phyloP scores from a whole-genome alignment of 1,284 basidiomycete species.

The Sphagnurus paluster region DNA sequence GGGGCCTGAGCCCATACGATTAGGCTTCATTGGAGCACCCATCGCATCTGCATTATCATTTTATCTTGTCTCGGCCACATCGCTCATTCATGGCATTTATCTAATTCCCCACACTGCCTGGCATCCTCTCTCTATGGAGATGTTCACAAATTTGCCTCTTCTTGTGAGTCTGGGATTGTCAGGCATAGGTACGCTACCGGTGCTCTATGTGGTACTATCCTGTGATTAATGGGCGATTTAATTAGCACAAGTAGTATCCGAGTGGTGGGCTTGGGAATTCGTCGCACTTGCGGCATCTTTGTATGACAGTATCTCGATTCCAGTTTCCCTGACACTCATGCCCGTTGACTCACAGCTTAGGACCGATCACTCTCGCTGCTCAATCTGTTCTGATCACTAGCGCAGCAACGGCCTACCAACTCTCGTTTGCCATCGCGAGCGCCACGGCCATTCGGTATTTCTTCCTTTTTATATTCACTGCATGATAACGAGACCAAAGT shows the following conservation, averaged over 20 bases:
- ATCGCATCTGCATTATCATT: constrained; percentile 86
- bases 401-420: constrained; percentile 79
- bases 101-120: constrained; percentile 81
- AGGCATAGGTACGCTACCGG: constrained; percentile 55
- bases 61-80: constrained; percentile 76
- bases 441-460: constrained; percentile 77
- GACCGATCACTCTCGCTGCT: constrained; percentile 61
- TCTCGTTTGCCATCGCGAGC: constrained; percentile 77
- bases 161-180: constrained; percentile 76
- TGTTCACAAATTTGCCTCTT: constrained; percentile 72
- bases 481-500: not conserved
- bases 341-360: constrained; percentile 31
- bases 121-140: constrained; percentile 72
- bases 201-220: not conserved
- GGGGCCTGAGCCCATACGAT: constrained; percentile 73
- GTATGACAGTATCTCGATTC: constrained; percentile 18
- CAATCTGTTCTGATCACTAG: constrained; percentile 77
- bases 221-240: not conserved
- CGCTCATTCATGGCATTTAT: constrained; percentile 70
- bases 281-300: constrained; percentile 56
- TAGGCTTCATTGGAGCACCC: constrained; percentile 94
- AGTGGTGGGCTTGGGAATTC: constrained; percentile 94
- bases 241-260: constrained; percentile 56
- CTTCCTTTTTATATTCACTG: not conserved
- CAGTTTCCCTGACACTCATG: not conserved